Conservation (phyloP, 345 rosid genomes). For the Cardamine chenopodiifolia region DNA sequence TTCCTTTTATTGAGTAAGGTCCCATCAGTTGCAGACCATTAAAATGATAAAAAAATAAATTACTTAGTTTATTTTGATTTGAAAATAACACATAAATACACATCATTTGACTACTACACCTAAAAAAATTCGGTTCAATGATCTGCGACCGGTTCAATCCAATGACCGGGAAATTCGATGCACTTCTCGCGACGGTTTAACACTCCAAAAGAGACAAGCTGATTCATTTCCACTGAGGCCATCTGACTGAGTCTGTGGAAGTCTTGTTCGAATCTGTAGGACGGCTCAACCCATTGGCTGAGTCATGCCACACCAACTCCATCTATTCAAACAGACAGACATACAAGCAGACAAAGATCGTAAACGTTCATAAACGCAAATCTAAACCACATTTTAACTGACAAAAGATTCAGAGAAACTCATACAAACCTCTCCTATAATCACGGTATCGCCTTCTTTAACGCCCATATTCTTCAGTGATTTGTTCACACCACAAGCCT, state of each 20-base stretch:
- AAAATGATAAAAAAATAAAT: neutral
- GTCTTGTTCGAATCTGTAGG: constrained; percentile 55
- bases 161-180: neutral
- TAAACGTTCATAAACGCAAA: neutral
- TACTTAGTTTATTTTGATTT: neutral
- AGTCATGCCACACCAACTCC: constrained; percentile 94
- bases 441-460: constrained; percentile 91
- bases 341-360: neutral
- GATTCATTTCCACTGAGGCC: constrained; percentile 72
- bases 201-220: neutral
- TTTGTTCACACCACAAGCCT: constrained; percentile 85
- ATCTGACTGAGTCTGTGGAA: constrained; percentile 59
- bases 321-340: constrained; percentile 49
- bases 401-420: constrained; percentile 16
- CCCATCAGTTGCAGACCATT: neutral
- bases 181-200: neutral
- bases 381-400: neutral
- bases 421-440: constrained; percentile 78
- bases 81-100: neutral
- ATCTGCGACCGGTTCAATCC: neutral
- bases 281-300: constrained; percentile 51
- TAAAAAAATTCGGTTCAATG: neutral
- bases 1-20: neutral
- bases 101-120: neutral
- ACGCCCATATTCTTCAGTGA: constrained; percentile 77